phyloP scores from a whole-genome alignment of 352 stramenopile species.

The Thalassiosira exigua region DNA sequence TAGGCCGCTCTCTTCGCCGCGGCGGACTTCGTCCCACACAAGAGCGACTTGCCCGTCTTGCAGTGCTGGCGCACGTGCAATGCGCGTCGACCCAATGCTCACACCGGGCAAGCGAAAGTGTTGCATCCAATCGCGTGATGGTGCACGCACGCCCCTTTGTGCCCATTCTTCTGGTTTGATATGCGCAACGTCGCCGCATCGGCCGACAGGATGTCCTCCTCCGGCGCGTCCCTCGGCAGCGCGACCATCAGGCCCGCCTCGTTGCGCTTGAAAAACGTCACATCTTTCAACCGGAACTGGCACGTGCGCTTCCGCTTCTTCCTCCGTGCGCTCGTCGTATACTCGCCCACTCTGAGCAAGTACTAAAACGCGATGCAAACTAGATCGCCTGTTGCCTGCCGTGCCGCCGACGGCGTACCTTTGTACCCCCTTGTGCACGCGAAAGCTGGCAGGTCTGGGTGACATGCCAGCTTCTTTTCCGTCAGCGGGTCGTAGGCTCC shows the following conservation, averaged over 20 bases:
- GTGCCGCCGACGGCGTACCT: no score
- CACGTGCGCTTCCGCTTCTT: not conserved
- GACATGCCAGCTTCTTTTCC: constrained; percentile 8
- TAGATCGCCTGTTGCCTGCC: not conserved
- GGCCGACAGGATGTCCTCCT: not conserved
- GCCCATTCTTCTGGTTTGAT: not conserved
- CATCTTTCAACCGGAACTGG: not conserved
- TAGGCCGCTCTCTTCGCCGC: no score
- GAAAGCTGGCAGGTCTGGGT: constrained; percentile 4
- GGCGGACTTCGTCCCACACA: no score
- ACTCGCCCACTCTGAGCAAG: not conserved
- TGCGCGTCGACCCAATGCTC: not conserved
- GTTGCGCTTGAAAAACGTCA: not conserved
- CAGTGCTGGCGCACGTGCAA: not conserved
- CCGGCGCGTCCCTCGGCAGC: not conserved
- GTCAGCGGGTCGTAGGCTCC: constrained; percentile 2
- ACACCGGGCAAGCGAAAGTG: not conserved
- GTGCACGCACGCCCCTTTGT: not conserved
- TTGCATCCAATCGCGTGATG: not conserved
- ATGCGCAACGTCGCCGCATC: not conserved
- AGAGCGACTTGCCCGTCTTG: not conserved
- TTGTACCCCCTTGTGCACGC: not conserved
- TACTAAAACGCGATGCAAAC: not conserved
- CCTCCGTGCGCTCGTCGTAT: not conserved
- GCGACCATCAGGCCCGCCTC: not conserved